phyloP scores from a whole-genome alignment of 495 filamentous ascomycete genomes.

The Neurospora tetraspora region DNA sequence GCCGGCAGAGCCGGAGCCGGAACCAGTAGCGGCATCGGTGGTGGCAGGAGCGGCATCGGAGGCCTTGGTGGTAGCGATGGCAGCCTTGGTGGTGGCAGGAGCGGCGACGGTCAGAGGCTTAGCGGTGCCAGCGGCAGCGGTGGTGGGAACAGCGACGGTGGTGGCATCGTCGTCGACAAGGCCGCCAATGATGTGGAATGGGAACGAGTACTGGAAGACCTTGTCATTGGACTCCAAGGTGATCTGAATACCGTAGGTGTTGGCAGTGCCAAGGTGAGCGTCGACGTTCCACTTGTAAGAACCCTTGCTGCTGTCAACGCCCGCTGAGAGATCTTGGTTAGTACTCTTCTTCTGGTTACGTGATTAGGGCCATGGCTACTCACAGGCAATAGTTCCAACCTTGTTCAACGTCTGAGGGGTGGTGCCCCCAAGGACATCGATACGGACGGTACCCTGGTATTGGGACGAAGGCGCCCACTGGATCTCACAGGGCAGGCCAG shows the following conservation, averaged over 20 bases:
- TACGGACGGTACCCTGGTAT: conserved; percentile 24
- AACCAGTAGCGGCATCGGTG: neutral
- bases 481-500: conserved; percentile 29
- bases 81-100: neutral
- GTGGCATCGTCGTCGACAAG: neutral
- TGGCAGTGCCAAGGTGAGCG: conserved; percentile 24
- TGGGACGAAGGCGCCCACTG: conserved; percentile 14
- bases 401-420: conserved; percentile 15
- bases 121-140: neutral
- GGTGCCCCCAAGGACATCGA: conserved; percentile 32
- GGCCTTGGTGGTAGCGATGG: neutral
- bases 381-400: conserved; percentile 28
- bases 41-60: neutral
- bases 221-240: conserved; percentile 18
- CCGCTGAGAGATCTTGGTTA: conserved; percentile 8
- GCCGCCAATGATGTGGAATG: conserved; percentile 34
- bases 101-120: neutral
- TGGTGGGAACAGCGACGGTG: neutral
- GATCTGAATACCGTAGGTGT: conserved; percentile 37
- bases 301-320: conserved; percentile 20
- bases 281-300: conserved; percentile 30
- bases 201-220: conserved; percentile 42
- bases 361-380: conserved; percentile 9
- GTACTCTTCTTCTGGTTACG: neutral
- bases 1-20: conserved; percentile 1